Evolutionary conservation across 129 eudicot genomes (phyloP).

Genomic region (Ambrosia artemisiifolia): DNA sequence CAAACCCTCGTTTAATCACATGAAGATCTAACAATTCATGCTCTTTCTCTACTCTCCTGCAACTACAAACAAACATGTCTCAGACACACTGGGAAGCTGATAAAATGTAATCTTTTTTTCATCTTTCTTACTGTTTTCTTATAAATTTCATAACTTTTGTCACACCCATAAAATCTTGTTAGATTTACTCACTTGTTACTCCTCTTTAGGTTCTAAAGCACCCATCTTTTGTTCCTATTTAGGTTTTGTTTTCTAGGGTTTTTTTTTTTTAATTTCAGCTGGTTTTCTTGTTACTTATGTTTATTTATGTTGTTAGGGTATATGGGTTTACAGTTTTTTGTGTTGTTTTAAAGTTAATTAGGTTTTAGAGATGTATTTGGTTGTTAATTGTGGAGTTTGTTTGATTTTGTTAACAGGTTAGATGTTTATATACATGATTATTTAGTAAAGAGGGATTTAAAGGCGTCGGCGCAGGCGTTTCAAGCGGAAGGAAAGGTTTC

Average conservation of each 20-base stretch:
- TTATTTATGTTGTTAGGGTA: neutral
- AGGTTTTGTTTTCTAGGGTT: constrained; percentile 37
- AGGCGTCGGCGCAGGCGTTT: constrained; percentile 95
- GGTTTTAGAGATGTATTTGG: neutral
- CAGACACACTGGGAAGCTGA: constrained; percentile 99
- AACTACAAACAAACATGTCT: constrained; percentile 54
- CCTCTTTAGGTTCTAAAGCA: neutral
- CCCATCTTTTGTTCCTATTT: constrained; percentile 2
- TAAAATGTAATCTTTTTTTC: constrained; percentile 61
- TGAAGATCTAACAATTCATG: constrained; percentile 41
- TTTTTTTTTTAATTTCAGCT: neutral
- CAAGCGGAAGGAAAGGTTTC: constrained; percentile 97
- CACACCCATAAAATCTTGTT: constrained; percentile 5
- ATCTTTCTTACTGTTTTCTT: neutral
- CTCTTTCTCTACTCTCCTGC: constrained; percentile 10
- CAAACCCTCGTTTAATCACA: constrained; percentile 14
- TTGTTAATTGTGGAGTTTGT: neutral
- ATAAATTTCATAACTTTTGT: neutral
- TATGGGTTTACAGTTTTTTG: neutral
- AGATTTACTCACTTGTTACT: constrained; percentile 34
- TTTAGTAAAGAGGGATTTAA: constrained; percentile 88
- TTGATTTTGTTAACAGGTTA: constrained; percentile 50
- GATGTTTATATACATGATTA: constrained; percentile 97
- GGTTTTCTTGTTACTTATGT: constrained; percentile 2
- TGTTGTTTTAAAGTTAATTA: neutral